These are phyloP conservation scores for Aspergillus sp. DNA, from an alignment of 2,329 filamentous ascomycete genomes.

Conservation along the genomic window DNA sequence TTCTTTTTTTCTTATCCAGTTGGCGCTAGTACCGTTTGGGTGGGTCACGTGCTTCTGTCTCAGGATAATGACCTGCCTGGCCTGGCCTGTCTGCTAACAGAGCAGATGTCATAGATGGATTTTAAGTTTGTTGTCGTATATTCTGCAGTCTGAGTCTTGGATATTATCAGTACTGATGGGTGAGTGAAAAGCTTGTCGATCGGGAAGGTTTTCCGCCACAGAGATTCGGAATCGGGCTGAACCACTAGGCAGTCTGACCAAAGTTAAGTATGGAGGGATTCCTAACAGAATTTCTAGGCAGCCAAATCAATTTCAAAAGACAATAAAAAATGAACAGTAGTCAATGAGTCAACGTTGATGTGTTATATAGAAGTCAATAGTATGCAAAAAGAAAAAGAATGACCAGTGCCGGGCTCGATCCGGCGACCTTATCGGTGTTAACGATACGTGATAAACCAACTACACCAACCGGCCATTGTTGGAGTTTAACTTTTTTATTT, in stretches of 20 bases:
- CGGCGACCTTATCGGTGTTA: constrained; percentile 38
- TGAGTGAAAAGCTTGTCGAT: too few relatives aligned
- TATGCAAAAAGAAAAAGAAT: neutral
- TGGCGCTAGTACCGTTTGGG: neutral
- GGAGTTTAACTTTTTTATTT: neutral
- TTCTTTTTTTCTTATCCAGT: neutral
- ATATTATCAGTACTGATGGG: too few relatives aligned
- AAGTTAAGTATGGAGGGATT: too few relatives aligned
- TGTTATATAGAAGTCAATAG: too few relatives aligned
- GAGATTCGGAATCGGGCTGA: too few relatives aligned
- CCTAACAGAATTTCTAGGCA: too few relatives aligned
- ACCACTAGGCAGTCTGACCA: too few relatives aligned
- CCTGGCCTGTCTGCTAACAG: neutral
- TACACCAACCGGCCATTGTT: constrained; percentile 9
- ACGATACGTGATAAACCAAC: constrained; percentile 32
- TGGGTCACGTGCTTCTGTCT: neutral
- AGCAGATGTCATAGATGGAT: neutral
- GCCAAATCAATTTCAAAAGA: too few relatives aligned
- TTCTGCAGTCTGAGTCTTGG: too few relatives aligned
- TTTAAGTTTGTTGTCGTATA: too few relatives aligned
- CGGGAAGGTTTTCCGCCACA: too few relatives aligned
- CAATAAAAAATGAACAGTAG: neutral
- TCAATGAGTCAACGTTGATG: too few relatives aligned
- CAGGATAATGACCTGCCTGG: neutral
- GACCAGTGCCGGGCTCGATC: constrained; percentile 26